A percentile compares a stretch with the other conserved stretches of the same genome.
Evolutionary conservation across 2,329 filamentous ascomycete genomes (phyloP).

Genomic region (Pseudogymnoascus sp.): DNA sequence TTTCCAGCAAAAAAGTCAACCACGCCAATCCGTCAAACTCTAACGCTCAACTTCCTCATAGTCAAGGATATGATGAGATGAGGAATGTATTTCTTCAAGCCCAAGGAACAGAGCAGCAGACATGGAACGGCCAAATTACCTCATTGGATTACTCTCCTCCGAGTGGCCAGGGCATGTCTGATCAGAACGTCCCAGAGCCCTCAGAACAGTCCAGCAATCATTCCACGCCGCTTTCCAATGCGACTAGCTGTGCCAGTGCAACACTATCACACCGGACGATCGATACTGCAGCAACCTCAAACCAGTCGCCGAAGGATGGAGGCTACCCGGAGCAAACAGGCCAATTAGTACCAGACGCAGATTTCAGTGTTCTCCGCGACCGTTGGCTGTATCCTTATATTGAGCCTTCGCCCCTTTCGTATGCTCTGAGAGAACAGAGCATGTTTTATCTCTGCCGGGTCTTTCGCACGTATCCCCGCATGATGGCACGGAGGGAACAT

Average conservation of each 20-base stretch:
- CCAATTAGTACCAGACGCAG: neutral
- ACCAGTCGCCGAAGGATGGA: conserved; percentile 1
- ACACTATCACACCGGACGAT: neutral
- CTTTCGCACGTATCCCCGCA: conserved; percentile 33
- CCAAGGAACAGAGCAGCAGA: neutral
- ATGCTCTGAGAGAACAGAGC: conserved; percentile 21
- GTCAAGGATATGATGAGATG: neutral
- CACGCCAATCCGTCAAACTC: neutral
- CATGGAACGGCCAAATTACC: neutral
- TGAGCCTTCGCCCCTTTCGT: conserved; percentile 4
- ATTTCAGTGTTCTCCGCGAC: neutral
- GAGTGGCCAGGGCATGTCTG: neutral
- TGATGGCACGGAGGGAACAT: conserved; percentile 32
- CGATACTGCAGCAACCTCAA: conserved; percentile 5
- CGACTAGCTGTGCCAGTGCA: neutral
- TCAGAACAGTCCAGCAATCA: neutral
- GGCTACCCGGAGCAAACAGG: neutral
- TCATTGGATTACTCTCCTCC: neutral
- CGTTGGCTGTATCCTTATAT: neutral
- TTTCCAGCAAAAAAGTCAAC: neutral
- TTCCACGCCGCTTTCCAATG: neutral
- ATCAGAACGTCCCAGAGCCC: neutral
- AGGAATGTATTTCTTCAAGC: neutral
- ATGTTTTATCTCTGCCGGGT: conserved; percentile 31
- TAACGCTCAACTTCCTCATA: neutral